Evolutionary conservation across 331 rosid species (phyloP), one percentile per base, ranked within the genome.

Genomic region (Malus hybrid): DNA sequence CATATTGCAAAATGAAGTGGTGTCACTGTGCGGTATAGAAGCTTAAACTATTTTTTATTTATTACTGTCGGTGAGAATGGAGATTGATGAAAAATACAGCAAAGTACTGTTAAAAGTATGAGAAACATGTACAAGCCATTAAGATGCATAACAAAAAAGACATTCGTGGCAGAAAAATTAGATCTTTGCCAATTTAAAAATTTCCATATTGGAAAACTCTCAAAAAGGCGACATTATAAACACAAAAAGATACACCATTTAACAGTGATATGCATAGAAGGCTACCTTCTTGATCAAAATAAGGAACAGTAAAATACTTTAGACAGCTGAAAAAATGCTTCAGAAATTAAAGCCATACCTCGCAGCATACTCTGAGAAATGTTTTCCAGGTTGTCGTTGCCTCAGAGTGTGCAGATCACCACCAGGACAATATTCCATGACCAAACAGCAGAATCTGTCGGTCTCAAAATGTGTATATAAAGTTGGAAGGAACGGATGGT

Each of bases 291-390:
- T 42, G 46, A 76, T 5, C 36, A 31, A 73, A 76, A 34, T 1
- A 28, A 34, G 54, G 7, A 65, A 79, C 36, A 57, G 29, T 81
- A 24, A 69, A 60, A 71, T 57, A 72, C 67, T 73, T 34, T 5
- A 65, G 69, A 61, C 63, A 78, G 60, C 52, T 42, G 69, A 81
- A 65, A 29, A 55, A 55, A 67, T 34, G 31, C 36, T 71, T 15
- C 56, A 42, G 65, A 69, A 73, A 71, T 44, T 60, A 19, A 75
- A 39, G 33, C 33, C 87, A 74, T 90, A 95, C 99, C 99, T 91
- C n/a, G 99, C 97, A 83, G 99, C 99, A 84, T 95, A 95, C 85
- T 95, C 99, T 0, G 97, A 95, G 88, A 95, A 95, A 89, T 95
- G 97, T 81, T 92, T 95, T 74, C 97, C 97, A 1, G 99, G 99